These are phyloP conservation scores for Linnemannia elongata DNA, from an alignment of 192 early-diverging fungal genomes.

Conservation along the genomic window DNA sequence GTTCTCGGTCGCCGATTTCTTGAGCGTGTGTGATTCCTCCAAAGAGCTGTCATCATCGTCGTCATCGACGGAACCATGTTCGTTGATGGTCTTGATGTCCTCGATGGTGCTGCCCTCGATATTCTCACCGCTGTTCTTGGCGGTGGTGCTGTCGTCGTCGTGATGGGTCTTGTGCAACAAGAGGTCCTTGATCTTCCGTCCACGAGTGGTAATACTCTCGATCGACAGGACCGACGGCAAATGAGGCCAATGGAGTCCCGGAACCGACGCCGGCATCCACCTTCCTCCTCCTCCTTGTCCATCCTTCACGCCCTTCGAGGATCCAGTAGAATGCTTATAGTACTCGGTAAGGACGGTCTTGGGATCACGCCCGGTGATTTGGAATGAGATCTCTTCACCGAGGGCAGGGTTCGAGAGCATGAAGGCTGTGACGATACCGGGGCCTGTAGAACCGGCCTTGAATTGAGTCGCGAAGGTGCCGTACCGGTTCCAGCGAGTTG, in stretches of 20 bases:
- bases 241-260: neutral
- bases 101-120: neutral
- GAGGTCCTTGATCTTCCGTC: constrained; percentile 29
- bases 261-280: neutral
- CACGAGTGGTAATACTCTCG: constrained; percentile 8
- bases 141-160: no score
- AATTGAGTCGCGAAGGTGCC: constrained; percentile 70
- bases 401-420: constrained; percentile 59
- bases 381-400: constrained; percentile 54
- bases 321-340: constrained; percentile 15
- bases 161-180: constrained; percentile 2
- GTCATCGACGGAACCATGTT: neutral
- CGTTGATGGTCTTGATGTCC: neutral
- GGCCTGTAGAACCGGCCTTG: constrained; percentile 61
- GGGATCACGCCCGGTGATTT: constrained; percentile 44
- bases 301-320: neutral
- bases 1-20: constrained; percentile 23
- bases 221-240: constrained; percentile 15
- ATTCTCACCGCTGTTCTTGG: no score
- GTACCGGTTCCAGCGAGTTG: constrained; percentile 68
- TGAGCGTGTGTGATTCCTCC: constrained; percentile 33
- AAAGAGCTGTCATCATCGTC: constrained; percentile 11
- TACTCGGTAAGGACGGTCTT: constrained; percentile 33
- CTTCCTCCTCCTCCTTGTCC: neutral
- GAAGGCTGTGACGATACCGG: constrained; percentile 70